Evolutionary conservation across 1,284 basidiomycete species (phyloP).

Genomic region (Pascua sp.): DNA sequence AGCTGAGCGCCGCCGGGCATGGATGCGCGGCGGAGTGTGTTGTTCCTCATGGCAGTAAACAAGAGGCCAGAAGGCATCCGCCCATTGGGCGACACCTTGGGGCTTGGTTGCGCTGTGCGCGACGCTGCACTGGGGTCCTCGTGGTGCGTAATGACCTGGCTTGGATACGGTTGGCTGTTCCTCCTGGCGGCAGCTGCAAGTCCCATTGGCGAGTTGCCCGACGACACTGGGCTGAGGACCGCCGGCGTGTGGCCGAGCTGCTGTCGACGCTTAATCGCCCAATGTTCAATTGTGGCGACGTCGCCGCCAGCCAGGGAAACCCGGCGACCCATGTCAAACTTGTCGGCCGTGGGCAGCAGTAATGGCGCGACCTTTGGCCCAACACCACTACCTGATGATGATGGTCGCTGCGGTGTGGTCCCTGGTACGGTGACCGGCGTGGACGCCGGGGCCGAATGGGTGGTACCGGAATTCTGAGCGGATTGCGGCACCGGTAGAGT

Average conservation of each 20-base stretch:
- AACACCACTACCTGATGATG: too few relatives aligned
- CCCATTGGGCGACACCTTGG: slow-evolving; percentile 32
- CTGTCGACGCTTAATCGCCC: slow-evolving; percentile 19
- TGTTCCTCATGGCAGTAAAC: slow-evolving; percentile 43
- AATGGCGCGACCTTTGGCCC: too few relatives aligned
- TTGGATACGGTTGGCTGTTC: slow-evolving; percentile 41
- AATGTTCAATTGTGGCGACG: slow-evolving; percentile 32
- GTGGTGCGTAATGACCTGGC: slow-evolving; percentile 16
- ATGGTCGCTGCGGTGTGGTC: background rate
- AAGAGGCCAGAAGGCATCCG: slow-evolving; percentile 33
- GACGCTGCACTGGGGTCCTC: slow-evolving; percentile 6
- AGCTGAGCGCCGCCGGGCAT: slow-evolving; percentile 40
- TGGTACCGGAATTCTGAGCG: too few relatives aligned
- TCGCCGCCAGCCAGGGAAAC: slow-evolving; percentile 40
- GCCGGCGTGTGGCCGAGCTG: slow-evolving; percentile 3
- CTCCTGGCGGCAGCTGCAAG: slow-evolving; percentile 36
- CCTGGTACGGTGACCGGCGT: too few relatives aligned
- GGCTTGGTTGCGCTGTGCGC: slow-evolving; percentile 17
- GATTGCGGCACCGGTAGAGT: too few relatives aligned
- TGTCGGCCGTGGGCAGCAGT: slow-evolving; percentile 13
- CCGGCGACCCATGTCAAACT: slow-evolving; percentile 32
- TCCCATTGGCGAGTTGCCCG: slow-evolving; percentile 26
- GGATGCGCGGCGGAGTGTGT: slow-evolving; percentile 32
- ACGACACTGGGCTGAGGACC: background rate
- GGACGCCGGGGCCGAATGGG: too few relatives aligned